phyloP scores from a whole-genome alignment of 2,329 filamentous ascomycete species.

The Botrytis porri region DNA sequence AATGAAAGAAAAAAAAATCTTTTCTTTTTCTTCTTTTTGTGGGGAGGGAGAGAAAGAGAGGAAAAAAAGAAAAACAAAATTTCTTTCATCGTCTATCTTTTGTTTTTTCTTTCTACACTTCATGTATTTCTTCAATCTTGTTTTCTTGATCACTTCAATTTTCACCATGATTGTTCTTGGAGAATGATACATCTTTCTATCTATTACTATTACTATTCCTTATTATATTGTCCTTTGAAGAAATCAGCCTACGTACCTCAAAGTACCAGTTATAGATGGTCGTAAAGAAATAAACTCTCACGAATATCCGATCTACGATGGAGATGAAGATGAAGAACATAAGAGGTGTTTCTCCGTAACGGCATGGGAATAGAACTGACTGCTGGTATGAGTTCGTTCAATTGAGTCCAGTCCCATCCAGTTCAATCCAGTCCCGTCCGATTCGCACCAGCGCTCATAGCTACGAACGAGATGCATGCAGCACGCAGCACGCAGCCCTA shows the following conservation, averaged over 20 bases:
- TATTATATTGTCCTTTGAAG: background rate
- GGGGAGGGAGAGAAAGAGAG: background rate
- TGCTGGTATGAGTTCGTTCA: background rate
- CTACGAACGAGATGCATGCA: background rate
- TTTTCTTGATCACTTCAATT: too few species aligned
- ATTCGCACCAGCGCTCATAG: background rate
- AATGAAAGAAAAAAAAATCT: background rate
- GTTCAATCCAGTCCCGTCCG: background rate
- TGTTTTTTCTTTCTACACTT: background rate
- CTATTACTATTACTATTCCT: background rate
- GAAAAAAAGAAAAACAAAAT: background rate
- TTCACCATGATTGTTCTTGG: too few species aligned
- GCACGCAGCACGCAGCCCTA: background rate
- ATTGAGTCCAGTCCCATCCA: background rate
- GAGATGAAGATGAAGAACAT: background rate
- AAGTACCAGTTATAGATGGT: background rate
- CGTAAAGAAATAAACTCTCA: background rate
- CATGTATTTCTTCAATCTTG: background rate
- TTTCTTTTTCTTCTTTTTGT: slow-evolving; percentile 5
- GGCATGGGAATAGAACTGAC: background rate
- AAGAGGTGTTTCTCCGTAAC: background rate
- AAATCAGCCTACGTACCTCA: background rate
- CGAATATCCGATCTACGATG: background rate
- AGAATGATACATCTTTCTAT: background rate
- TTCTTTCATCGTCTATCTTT: background rate